Conservation (phyloP, 129 eudicot species). For the Glebionis coronaria region DNA sequence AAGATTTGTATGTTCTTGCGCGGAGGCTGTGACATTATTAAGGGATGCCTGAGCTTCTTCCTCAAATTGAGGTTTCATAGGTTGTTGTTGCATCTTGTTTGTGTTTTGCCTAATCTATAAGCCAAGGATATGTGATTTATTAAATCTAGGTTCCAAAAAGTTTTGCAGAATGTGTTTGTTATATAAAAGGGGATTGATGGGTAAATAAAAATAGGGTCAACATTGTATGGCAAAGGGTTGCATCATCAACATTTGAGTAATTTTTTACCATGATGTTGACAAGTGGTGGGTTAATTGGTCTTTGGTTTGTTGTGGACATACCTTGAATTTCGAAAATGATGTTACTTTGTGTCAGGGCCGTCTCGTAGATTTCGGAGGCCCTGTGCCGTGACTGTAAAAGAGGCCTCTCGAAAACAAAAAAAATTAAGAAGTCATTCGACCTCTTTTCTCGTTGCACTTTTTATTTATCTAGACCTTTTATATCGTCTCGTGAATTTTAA, state of each 20-base stretch:
- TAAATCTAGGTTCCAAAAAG: constrained; percentile 5
- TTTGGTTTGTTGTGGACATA: constrained; percentile 14
- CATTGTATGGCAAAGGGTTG: constrained; percentile 8
- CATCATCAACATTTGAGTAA: constrained; percentile 11
- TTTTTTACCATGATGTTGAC: constrained; percentile 21
- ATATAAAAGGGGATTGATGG: constrained; percentile 1
- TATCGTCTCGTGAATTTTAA: no score
- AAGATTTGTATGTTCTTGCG: constrained; percentile 26
- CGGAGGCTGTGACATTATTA: neutral
- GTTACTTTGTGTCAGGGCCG: no score
- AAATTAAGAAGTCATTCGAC: no score
- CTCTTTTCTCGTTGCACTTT: no score
- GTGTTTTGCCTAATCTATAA: constrained; percentile 30
- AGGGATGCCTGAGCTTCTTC: constrained; percentile 23
- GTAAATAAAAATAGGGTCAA: constrained; percentile 15
- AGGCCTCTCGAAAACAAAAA: no score
- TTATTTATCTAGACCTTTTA: no score
- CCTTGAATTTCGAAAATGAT: constrained; percentile 1
- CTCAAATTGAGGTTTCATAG: constrained; percentile 37
- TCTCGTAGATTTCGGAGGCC: no score
- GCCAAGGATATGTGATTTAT: constrained; percentile 23
- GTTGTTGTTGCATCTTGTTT: constrained; percentile 36
- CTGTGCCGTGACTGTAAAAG: no score
- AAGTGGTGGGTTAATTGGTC: constrained; percentile 35
- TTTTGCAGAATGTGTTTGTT: constrained; percentile 6